Percentiles rank a stretch among this genome's conserved stretches.
Evolutionary conservation across 257 asterid species (phyloP).

Genomic region (Rehmannia glutinosa): DNA sequence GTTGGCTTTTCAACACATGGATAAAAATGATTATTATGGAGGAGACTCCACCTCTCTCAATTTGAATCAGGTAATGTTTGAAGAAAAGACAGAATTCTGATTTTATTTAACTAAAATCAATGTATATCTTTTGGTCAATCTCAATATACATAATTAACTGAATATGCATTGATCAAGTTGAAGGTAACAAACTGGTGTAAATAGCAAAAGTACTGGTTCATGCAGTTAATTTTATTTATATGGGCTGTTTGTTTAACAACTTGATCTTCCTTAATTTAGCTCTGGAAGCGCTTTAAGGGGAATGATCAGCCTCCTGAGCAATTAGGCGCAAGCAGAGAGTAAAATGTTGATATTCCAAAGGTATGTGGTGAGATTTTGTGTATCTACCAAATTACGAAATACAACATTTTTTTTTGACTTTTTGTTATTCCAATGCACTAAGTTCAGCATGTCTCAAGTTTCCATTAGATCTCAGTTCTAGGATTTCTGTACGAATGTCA

Average conservation of each 20-base stretch:
- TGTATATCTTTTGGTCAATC: neutral
- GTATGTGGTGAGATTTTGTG: slow-evolving; percentile 26
- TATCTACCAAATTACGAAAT: neutral
- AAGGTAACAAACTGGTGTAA: no score
- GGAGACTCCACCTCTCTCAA: no score
- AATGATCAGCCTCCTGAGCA: slow-evolving; percentile 58
- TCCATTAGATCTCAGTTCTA: no score
- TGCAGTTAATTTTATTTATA: neutral
- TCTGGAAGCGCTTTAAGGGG: slow-evolving; percentile 93
- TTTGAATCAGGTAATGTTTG: no score
- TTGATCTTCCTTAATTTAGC: slow-evolving; percentile 35
- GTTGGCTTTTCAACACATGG: no score
- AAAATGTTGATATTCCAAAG: slow-evolving; percentile 96
- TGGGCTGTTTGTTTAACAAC: neutral
- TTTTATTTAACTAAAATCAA: no score
- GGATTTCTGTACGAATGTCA: no score
- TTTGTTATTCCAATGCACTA: neutral
- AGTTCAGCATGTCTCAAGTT: neutral
- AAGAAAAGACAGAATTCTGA: no score
- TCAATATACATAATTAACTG: no score
- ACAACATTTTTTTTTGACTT: neutral
- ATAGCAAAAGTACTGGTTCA: neutral
- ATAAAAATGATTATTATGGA: no score
- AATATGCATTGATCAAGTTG: no score
- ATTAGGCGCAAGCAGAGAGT: slow-evolving; percentile 84